A percentile compares a stretch with the other conserved stretches of the same genome.
These are phyloP conservation scores for Haplosporangium sp. DNA, from an alignment of 371 early-diverging fungal species.

Conservation along the genomic window DNA sequence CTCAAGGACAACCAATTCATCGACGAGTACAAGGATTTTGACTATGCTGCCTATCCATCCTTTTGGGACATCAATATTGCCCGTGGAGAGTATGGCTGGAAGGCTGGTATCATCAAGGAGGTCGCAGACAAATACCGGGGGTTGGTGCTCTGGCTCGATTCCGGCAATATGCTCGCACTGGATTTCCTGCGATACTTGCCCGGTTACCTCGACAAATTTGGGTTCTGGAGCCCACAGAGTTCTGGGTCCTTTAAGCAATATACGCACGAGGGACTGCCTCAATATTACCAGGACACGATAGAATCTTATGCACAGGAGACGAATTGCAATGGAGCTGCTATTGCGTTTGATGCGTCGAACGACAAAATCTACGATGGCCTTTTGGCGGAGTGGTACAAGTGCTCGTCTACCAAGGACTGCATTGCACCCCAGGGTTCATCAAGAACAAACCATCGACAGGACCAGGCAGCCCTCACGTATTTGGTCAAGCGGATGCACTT, in stretches of 20 bases:
- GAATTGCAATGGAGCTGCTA: conserved; percentile 76
- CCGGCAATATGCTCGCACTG: conserved; percentile 67
- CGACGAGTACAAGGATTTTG: conserved; percentile 63
- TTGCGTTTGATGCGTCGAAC: conserved; percentile 68
- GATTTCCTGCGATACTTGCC: conserved; percentile 64
- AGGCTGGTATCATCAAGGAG: conserved; percentile 71
- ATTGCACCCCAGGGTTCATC: conserved; percentile 74
- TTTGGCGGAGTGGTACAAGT: conserved; percentile 67
- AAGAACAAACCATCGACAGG: conserved; percentile 72
- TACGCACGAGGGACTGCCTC: conserved; percentile 70
- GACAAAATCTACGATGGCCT: conserved; percentile 59
- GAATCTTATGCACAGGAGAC: conserved; percentile 57
- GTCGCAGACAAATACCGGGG: conserved; percentile 63
- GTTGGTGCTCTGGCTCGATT: conserved; percentile 69
- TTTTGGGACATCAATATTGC: conserved; percentile 72
- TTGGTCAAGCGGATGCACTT: conserved; percentile 55
- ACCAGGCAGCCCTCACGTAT: conserved; percentile 72
- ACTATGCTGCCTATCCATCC: conserved; percentile 65
- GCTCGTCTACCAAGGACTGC: conserved; percentile 65
- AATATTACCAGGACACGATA: conserved; percentile 60
- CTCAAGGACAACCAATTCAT: conserved; percentile 55
- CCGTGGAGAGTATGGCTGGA: conserved; percentile 77
- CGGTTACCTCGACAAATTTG: conserved; percentile 56
- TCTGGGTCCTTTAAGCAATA: conserved; percentile 62
- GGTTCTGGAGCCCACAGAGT: conserved; percentile 70